These are phyloP conservation scores for Thielaviopsis musarum DNA, from an alignment of 2,329 filamentous ascomycete species.

Conservation along the genomic window DNA sequence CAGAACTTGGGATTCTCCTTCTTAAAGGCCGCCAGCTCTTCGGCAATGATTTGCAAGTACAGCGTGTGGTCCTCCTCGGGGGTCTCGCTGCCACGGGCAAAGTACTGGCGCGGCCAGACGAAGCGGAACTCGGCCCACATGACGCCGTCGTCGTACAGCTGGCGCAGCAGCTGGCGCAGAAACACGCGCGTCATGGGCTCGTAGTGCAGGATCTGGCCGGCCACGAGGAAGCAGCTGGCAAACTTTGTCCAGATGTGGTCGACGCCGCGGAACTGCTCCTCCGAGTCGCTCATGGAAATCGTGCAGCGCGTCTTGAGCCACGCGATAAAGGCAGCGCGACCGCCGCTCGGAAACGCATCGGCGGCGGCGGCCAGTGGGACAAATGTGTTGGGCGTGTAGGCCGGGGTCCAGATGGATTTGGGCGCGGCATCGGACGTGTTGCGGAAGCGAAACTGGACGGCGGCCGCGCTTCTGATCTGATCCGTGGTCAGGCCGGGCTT, in stretches of 20 bases:
- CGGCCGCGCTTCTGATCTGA: conserved; percentile 34
- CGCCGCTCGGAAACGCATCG: conserved; percentile 56
- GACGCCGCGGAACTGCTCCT: conserved; percentile 67
- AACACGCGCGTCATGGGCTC: conserved; percentile 77
- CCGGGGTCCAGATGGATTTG: conserved; percentile 42
- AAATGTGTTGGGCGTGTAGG: conserved; percentile 41
- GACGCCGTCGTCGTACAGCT: conserved; percentile 66
- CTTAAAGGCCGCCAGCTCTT: conserved; percentile 66
- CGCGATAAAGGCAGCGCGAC: conserved; percentile 51
- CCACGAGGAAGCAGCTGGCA: conserved; percentile 52
- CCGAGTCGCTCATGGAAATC: conserved; percentile 53
- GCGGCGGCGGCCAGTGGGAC: conserved; percentile 47
- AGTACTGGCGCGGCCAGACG: conserved; percentile 57
- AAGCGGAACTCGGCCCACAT: conserved; percentile 70
- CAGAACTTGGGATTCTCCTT: conserved; percentile 56
- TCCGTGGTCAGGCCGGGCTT: conserved; percentile 34
- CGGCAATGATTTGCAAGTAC: conserved; percentile 56
- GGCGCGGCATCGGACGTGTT: conserved; percentile 19
- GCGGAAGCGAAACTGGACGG: conserved; percentile 46
- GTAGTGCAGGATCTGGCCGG: conserved; percentile 65
- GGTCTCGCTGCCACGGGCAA: conserved; percentile 42
- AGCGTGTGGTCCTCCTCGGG: conserved; percentile 51
- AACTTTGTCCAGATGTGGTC: conserved; percentile 80
- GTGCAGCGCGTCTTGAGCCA: conserved; percentile 63
- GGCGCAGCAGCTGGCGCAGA: conserved; percentile 50